Evolutionary conservation across 2,329 filamentous ascomycete species (phyloP).

Genomic region (Zasmidium citrigriseum): DNA sequence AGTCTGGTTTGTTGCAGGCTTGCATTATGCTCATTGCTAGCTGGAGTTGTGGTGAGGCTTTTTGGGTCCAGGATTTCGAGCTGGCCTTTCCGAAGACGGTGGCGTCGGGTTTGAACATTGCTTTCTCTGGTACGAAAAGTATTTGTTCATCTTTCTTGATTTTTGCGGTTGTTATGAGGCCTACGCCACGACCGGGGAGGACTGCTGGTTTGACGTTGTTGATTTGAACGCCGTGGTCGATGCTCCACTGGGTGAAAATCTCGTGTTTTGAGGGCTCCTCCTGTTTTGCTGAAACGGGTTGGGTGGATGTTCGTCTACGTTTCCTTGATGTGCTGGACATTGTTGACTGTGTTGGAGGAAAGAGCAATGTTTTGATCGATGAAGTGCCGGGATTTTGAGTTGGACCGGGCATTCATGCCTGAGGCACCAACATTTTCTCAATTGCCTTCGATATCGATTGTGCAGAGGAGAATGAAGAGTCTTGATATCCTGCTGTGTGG

Average conservation of each 20-base stretch:
- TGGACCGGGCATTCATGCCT: not conserved
- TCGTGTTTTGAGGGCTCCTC: slow-evolving; percentile 41
- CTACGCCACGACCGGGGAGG: slow-evolving; percentile 73
- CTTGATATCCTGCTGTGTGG: no score
- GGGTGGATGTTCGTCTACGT: not conserved
- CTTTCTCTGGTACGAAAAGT: slow-evolving; percentile 63
- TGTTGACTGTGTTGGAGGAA: not conserved
- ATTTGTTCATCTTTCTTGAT: slow-evolving; percentile 64
- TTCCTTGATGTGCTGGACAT: slow-evolving; percentile 7
- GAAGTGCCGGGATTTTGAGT: not conserved
- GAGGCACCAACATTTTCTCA: no score
- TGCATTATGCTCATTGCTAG: slow-evolving; percentile 54
- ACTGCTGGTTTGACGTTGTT: slow-evolving; percentile 66
- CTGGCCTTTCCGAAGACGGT: slow-evolving; percentile 28
- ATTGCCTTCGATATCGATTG: no score
- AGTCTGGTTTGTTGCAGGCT: slow-evolving; percentile 13
- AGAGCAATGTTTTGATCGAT: not conserved
- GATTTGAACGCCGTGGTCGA: slow-evolving; percentile 63
- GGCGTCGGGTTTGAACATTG: slow-evolving; percentile 65
- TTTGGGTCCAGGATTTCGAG: not conserved
- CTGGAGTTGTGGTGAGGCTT: slow-evolving; percentile 59
- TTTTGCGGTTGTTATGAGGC: slow-evolving; percentile 69
- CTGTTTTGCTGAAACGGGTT: not conserved
- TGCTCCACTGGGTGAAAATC: slow-evolving; percentile 69
- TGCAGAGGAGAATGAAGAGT: no score